These are phyloP conservation scores for Paraglomus brasilianum DNA, from an alignment of 192 early-diverging fungal species.

Conservation along the genomic window DNA sequence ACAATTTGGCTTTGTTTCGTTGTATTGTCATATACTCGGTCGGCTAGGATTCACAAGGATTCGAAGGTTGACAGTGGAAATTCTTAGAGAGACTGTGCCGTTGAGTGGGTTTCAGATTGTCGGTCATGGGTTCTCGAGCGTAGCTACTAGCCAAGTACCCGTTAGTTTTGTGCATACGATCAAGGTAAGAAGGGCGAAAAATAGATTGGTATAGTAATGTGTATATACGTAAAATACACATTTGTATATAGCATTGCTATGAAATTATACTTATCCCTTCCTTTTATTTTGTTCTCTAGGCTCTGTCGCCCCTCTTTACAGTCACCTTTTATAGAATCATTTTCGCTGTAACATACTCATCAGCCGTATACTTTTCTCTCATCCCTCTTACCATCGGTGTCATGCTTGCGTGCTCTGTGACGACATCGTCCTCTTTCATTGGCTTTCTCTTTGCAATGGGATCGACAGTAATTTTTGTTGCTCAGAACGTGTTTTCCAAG, in stretches of 20 bases:
- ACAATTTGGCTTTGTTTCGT: slow-evolving; percentile 77
- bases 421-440: slow-evolving; percentile 64
- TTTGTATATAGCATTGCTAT: slow-evolving; percentile 1
- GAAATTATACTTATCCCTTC: background rate
- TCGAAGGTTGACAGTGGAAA: slow-evolving; percentile 47
- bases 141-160: slow-evolving; percentile 76
- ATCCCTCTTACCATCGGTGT: slow-evolving; percentile 84
- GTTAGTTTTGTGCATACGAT: slow-evolving; percentile 88
- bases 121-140: slow-evolving; percentile 77
- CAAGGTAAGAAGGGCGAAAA: slow-evolving; percentile 59
- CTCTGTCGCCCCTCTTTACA: slow-evolving; percentile 85
- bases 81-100: slow-evolving; percentile 66
- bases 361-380: slow-evolving; percentile 74
- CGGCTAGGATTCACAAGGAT: slow-evolving; percentile 54
- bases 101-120: slow-evolving; percentile 79
- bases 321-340: slow-evolving; percentile 73
- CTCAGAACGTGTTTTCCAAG: slow-evolving; percentile 87
- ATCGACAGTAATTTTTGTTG: slow-evolving; percentile 79
- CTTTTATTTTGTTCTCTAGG: slow-evolving; percentile 45
- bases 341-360: slow-evolving; percentile 65
- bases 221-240: background rate
- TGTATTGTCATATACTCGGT: slow-evolving; percentile 55
- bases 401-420: slow-evolving; percentile 80
- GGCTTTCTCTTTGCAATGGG: slow-evolving; percentile 74
- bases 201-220: too few relatives aligned